Evolutionary conservation across 352 stramenopile species (phyloP).

Genomic region (Globisporangium rhizosaccharum): DNA sequence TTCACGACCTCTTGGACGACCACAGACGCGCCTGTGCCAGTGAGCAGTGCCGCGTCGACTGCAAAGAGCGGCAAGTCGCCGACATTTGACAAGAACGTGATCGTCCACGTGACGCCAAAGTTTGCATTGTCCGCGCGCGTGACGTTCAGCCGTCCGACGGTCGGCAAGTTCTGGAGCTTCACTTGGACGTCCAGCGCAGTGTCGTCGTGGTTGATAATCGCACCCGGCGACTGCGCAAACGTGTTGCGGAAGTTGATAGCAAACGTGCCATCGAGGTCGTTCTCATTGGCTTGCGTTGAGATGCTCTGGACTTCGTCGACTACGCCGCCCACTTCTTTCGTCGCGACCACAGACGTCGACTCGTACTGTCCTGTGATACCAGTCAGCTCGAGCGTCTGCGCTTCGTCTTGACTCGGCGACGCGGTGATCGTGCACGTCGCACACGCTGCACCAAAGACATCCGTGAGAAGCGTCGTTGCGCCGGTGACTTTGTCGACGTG

Average conservation of each 20-base stretch:
- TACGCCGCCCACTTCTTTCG: slow-evolving; percentile 45
- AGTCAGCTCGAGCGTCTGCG: slow-evolving; percentile 17
- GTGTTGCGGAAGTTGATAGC: slow-evolving; percentile 58
- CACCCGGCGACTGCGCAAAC: slow-evolving; percentile 28
- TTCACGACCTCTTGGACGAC: slow-evolving; percentile 48
- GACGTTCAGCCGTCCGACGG: slow-evolving; percentile 59
- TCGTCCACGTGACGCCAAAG: slow-evolving; percentile 56
- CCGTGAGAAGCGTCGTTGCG: slow-evolving; percentile 20
- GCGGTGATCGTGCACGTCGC: slow-evolving; percentile 33
- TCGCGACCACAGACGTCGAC: slow-evolving; percentile 34
- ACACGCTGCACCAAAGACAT: slow-evolving; percentile 45
- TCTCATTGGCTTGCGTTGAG: slow-evolving; percentile 23
- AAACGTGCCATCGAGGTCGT: slow-evolving; percentile 57
- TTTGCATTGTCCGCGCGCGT: slow-evolving; percentile 30
- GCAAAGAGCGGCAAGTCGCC: slow-evolving; percentile 56
- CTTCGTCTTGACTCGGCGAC: slow-evolving; percentile 33
- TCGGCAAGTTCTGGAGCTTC: slow-evolving; percentile 64
- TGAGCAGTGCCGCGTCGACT: slow-evolving; percentile 31
- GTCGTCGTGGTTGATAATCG: slow-evolving; percentile 64
- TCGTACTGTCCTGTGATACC: slow-evolving; percentile 43
- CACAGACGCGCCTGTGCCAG: slow-evolving; percentile 35
- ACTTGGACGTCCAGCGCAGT: slow-evolving; percentile 64
- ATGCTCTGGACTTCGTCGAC: slow-evolving; percentile 68
- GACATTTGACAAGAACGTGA: slow-evolving; percentile 68
- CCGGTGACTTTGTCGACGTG: slow-evolving; percentile 47